Evolutionary conservation across 2,329 filamentous ascomycete species (phyloP).

Genomic region (Onygena corvina): DNA sequence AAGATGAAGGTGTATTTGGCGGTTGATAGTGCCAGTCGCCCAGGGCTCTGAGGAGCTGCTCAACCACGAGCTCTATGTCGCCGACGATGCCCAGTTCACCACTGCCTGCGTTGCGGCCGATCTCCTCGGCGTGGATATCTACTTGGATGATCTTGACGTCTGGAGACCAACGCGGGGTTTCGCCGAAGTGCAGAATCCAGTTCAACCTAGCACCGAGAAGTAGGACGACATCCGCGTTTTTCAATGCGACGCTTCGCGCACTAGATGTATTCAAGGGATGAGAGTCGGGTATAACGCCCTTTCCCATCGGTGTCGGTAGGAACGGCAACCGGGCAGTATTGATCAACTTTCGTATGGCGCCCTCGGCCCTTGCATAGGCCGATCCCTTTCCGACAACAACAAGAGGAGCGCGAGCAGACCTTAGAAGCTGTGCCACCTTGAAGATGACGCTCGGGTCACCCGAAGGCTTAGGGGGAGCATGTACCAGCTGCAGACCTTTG

Average conservation of each 20-base stretch:
- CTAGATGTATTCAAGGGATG: conserved; percentile 43
- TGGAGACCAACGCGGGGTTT: conserved; percentile 41
- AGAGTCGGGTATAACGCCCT: conserved; percentile 45
- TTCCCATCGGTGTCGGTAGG: conserved; percentile 48
- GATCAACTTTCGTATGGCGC: conserved; percentile 35
- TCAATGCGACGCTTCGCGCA: conserved; percentile 43
- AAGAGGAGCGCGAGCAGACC: conserved; percentile 39
- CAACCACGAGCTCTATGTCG: conserved; percentile 40
- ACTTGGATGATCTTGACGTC: conserved; percentile 45
- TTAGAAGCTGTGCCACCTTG: conserved; percentile 36
- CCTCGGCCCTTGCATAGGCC: conserved; percentile 42
- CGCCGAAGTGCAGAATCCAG: conserved; percentile 48
- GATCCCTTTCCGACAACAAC: conserved; percentile 46
- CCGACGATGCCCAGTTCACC: conserved; percentile 41
- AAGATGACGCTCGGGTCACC: conserved; percentile 35
- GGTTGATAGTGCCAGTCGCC: conserved; percentile 36
- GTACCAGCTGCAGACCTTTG: conserved; percentile 24
- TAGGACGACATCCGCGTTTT: conserved; percentile 44
- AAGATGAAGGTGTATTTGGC: conserved; percentile 23
- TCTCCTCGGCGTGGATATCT: conserved; percentile 43
- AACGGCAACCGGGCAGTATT: conserved; percentile 42
- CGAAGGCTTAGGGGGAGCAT: conserved; percentile 33
- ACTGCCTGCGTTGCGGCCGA: conserved; percentile 41
- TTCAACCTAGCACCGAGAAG: conserved; percentile 45
- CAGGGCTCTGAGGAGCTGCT: conserved; percentile 36